Evolutionary conservation across 2,329 filamentous ascomycete species (phyloP), one percentile per base, ranked within the genome.

Genomic region (Lasiodiplodia citricola): DNA sequence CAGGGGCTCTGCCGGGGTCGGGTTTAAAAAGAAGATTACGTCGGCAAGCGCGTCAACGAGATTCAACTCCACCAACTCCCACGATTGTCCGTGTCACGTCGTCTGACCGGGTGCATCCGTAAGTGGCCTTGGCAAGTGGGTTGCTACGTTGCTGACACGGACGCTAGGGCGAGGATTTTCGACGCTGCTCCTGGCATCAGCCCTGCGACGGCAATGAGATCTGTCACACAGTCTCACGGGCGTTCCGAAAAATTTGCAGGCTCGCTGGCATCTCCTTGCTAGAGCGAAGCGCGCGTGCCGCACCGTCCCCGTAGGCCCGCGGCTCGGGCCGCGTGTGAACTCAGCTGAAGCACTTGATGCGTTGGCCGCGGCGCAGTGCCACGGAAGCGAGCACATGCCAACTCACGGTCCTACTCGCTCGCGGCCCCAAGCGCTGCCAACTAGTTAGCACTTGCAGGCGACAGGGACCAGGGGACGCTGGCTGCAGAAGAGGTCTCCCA

Each of bases 251-350:
- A 38, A 41, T 28, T 14, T 41, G 31, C 56, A 21, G 54, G 10
- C 28, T 28, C 31, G 54, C 56, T 58, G 56, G 35, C 56, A 25
- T 3, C 55, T 41, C 35, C 55, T 41, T 6, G 35, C 11, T 25
- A 16, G 21, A 37, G 57, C 38, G 38, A 28, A 62, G 60, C 60
- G n/a, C 60, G 60, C 60, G 60, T 47, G 60, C 41, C 60, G 60
- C 21, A 47, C 60, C 60, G 60, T 28, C 60, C 60, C 60, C 60
- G 60, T 63, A 63, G 60, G 60, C 60, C 44, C 51, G 60, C 60
- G 60, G 60, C 44, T 47, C 60, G 60, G 60, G 60, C 60, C 60
- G 60, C 60, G 23, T 51, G 60, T 52, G 35, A 28, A 6, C 31
- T 14, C 23, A 23, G 23, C 54, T 18, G 16, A 25, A 31, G 57